These are phyloP conservation scores for Metroxylon sagu DNA, from an alignment of 176 grass and related monocot genomes.

Conservation along the genomic window DNA sequence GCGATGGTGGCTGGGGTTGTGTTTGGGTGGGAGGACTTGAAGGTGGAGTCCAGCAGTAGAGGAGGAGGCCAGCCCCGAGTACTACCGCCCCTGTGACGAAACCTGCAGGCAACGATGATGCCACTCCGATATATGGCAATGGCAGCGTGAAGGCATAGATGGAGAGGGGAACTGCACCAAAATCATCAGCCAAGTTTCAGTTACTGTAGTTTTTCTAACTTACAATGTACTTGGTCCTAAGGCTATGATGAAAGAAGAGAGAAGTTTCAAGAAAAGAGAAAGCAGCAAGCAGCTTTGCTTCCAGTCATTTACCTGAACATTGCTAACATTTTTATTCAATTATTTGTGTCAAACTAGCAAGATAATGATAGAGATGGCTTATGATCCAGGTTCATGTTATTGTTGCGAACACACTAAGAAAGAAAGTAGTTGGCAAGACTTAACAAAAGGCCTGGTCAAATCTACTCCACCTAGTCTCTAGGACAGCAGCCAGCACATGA, in stretches of 20 bases:
- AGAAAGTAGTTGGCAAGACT: too few species aligned
- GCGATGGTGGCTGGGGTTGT: neutral
- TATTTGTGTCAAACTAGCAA: too few species aligned
- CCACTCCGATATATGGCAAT: slow-evolving; percentile 76
- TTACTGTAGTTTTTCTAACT: neutral
- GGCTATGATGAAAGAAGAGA: neutral
- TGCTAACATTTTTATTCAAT: too few species aligned
- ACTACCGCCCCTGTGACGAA: slow-evolving; percentile 67
- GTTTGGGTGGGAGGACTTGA: slow-evolving; percentile 5
- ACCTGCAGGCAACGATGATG: slow-evolving; percentile 67
- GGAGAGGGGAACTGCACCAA: slow-evolving; percentile 81
- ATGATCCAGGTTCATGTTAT: neutral
- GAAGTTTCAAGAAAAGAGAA: slow-evolving; percentile 7
- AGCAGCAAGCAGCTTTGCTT: neutral
- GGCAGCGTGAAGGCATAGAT: slow-evolving; percentile 97
- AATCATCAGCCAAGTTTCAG: slow-evolving; percentile 5
- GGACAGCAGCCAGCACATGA: too few species aligned
- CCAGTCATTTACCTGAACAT: neutral
- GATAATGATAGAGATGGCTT: too few species aligned
- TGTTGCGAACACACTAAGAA: too few species aligned
- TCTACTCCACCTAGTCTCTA: too few species aligned
- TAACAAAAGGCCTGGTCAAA: too few species aligned
- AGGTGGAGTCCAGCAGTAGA: slow-evolving; percentile 53
- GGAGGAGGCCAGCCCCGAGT: slow-evolving; percentile 53
- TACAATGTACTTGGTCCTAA: slow-evolving; percentile 3